Evolutionary conservation across 1,139 yeast genomes (phyloP).

Genomic region (Blastobotrys serpentis): DNA sequence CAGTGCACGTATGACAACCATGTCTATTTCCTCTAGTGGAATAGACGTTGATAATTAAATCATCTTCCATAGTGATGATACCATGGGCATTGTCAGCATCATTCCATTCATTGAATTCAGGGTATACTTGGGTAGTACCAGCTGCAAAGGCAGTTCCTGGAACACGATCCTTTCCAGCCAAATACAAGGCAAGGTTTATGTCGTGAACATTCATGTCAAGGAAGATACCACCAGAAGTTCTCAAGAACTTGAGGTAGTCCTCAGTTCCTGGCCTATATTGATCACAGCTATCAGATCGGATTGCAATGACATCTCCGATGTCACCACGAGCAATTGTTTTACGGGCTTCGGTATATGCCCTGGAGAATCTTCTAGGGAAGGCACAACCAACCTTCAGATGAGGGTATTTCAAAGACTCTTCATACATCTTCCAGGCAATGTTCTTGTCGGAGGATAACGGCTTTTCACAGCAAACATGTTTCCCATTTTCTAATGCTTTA

Average conservation of each 20-base stretch:
- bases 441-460: constrained; percentile 21
- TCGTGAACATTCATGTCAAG: constrained; percentile 20
- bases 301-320: constrained; percentile 22
- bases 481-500: constrained; percentile 20
- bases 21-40: constrained; percentile 22
- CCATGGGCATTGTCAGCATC: constrained; percentile 23
- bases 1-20: constrained; percentile 24
- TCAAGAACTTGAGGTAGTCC: constrained; percentile 14
- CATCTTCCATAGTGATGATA: constrained; percentile 18
- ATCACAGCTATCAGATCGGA: constrained; percentile 21
- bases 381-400: constrained; percentile 23
- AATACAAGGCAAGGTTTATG: constrained; percentile 18
- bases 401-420: constrained; percentile 21
- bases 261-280: constrained; percentile 9
- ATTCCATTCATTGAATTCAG: constrained; percentile 17
- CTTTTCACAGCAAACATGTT: constrained; percentile 27
- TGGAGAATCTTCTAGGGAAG: constrained; percentile 23
- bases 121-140: constrained; percentile 19
- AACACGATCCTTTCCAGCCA: constrained; percentile 16
- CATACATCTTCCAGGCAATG: constrained; percentile 20
- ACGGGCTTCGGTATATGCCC: constrained; percentile 17
- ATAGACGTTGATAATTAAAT: constrained; percentile 15
- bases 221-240: constrained; percentile 22
- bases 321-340: constrained; percentile 20
- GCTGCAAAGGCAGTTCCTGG: constrained; percentile 19